These are phyloP conservation scores for Porphyrellus sp. DNA, from an alignment of 1,284 basidiomycete genomes.

Conservation along the genomic window DNA sequence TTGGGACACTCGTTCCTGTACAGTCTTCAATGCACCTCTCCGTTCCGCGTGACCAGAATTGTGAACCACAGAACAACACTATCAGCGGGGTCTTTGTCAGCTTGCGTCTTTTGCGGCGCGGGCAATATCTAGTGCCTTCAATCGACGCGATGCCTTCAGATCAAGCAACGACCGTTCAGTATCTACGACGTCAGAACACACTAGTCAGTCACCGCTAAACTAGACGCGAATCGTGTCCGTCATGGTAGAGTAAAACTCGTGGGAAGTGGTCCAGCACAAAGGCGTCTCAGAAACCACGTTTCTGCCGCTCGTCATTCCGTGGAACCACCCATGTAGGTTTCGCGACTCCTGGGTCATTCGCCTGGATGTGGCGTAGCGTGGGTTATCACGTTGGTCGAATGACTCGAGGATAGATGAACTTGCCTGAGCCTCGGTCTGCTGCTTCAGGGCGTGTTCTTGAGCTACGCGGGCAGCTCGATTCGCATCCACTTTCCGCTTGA, in stretches of 20 bases:
- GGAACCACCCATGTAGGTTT: constrained; percentile 52
- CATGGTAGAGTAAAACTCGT: too few species aligned
- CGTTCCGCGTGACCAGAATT: too few species aligned
- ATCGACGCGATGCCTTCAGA: too few species aligned
- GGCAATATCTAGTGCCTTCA: too few species aligned
- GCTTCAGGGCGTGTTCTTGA: constrained; percentile 52
- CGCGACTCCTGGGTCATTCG: constrained; percentile 44
- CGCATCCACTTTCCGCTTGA: constrained; percentile 63
- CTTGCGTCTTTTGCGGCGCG: too few species aligned
- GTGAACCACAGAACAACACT: too few species aligned
- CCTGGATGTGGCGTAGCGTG: constrained; percentile 12
- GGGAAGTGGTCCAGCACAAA: constrained; percentile 1
- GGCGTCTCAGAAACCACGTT: background rate
- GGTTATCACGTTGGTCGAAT: constrained; percentile 5
- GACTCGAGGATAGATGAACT: constrained; percentile 22
- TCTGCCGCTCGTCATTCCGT: constrained; percentile 14
- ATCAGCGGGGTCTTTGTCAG: too few species aligned
- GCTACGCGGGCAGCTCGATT: constrained; percentile 54
- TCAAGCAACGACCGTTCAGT: too few species aligned
- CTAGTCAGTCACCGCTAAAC: too few species aligned
- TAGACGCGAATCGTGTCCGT: too few species aligned
- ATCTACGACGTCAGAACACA: background rate
- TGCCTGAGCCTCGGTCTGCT: constrained; percentile 56
- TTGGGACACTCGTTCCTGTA: too few species aligned
- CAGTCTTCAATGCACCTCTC: constrained; percentile 1